Conservation (phyloP, 2,329 filamentous ascomycete genomes). For the Epichloe aotearoae region DNA sequence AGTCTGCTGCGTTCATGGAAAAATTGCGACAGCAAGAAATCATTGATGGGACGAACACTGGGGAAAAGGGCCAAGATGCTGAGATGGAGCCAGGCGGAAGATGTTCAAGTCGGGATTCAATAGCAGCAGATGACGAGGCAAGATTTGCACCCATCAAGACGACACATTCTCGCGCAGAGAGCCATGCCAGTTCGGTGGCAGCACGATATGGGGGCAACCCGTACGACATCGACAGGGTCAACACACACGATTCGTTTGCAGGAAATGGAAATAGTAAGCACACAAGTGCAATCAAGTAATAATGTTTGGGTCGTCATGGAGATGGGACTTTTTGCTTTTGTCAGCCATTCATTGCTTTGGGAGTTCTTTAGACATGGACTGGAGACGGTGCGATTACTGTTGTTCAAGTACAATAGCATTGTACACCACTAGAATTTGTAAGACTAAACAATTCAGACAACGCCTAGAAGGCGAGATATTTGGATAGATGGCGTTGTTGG, state of each 20-base stretch:
- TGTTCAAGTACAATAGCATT: not conserved
- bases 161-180: not conserved
- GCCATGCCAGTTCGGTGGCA: not conserved
- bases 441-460: not conserved
- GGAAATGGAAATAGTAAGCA: not conserved
- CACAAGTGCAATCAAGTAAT: not conserved
- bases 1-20: conserved; percentile 5
- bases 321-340: too few species aligned
- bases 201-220: conserved; percentile 4
- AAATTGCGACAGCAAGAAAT: conserved; percentile 3
- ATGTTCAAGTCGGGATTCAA: not conserved
- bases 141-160: not conserved
- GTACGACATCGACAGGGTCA: conserved; percentile 4
- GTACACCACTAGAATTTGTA: not conserved
- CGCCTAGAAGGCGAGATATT: not conserved
- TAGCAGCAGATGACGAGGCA: not conserved
- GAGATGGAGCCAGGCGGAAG: not conserved
- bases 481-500: not conserved
- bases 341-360: too few species aligned
- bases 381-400: too few species aligned
- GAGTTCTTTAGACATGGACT: too few species aligned
- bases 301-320: too few species aligned
- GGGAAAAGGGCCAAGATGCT: not conserved
- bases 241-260: conserved; percentile 3
- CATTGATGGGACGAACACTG: not conserved